phyloP scores from a whole-genome alignment of 106 monocot species.

The Gastrodia elata region DNA sequence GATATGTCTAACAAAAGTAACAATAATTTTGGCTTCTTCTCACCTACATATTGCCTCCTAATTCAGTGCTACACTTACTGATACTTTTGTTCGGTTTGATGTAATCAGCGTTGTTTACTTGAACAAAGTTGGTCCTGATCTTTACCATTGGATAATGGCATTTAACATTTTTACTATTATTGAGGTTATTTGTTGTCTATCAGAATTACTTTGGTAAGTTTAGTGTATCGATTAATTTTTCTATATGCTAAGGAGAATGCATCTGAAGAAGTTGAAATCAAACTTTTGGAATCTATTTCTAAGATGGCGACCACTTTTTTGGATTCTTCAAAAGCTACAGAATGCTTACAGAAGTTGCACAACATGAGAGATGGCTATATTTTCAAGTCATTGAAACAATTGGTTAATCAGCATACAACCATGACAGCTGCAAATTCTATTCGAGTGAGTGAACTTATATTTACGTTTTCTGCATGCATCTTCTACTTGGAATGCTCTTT shows the following conservation, averaged over 20 bases:
- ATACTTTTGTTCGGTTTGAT: neutral
- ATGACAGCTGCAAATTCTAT: slow-evolving; percentile 19
- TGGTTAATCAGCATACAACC: slow-evolving; percentile 45
- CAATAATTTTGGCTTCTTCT: neutral
- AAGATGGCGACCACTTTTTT: slow-evolving; percentile 60
- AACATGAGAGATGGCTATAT: slow-evolving; percentile 80
- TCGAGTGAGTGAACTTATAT: slow-evolving; percentile 31
- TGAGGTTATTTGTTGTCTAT: neutral
- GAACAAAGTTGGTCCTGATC: neutral
- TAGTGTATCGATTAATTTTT: neutral
- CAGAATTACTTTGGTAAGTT: neutral
- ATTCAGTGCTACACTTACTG: neutral
- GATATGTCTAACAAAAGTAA: neutral
- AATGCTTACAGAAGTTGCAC: slow-evolving; percentile 68
- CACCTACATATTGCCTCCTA: neutral
- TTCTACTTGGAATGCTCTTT: too few species aligned
- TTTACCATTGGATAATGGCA: neutral
- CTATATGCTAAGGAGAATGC: slow-evolving; percentile 25
- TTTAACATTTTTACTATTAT: too few species aligned
- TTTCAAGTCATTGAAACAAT: slow-evolving; percentile 56
- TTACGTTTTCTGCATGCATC: too few species aligned
- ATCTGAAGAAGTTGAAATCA: slow-evolving; percentile 44
- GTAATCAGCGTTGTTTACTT: neutral
- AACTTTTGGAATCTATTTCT: slow-evolving; percentile 36
- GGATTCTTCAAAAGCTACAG: slow-evolving; percentile 57